phyloP scores from a whole-genome alignment of 305 asterid species.

The Fraxinus dipetala region DNA sequence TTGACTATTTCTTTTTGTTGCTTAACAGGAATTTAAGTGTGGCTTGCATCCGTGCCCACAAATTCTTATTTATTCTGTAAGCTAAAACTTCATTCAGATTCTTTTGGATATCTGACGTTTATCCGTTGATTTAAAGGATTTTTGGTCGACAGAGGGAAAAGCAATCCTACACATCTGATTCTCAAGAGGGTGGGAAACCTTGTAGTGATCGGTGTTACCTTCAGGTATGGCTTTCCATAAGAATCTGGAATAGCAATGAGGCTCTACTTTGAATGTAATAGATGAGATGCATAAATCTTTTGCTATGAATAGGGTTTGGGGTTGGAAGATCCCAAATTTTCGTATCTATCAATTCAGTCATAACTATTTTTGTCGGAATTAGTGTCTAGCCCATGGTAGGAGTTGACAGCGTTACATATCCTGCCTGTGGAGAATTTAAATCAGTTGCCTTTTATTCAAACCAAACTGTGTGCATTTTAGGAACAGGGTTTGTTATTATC shows the following conservation, averaged over 20 bases:
- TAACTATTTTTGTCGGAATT: neutral
- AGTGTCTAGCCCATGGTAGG: constrained; percentile 3
- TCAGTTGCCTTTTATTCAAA: constrained; percentile 12
- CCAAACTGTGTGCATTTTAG: neutral
- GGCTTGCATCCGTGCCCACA: constrained; percentile 94
- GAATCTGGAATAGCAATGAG: constrained; percentile 18
- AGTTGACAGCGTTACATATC: neutral
- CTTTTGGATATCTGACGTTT: constrained; percentile 18
- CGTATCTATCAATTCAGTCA: neutral
- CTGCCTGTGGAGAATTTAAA: neutral
- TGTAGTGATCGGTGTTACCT: constrained; percentile 84
- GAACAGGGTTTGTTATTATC: neutral
- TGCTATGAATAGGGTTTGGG: neutral
- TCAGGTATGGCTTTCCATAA: constrained; percentile 49
- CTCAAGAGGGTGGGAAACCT: constrained; percentile 69
- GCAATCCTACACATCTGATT: constrained; percentile 52
- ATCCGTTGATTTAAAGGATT: constrained; percentile 24
- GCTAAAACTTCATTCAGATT: constrained; percentile 28
- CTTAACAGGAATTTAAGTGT: constrained; percentile 80
- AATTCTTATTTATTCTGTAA: constrained; percentile 63
- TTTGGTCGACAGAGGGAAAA: constrained; percentile 63
- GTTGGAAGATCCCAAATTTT: neutral
- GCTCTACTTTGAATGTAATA: neutral
- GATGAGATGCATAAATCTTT: constrained; percentile 4
- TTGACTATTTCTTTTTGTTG: constrained; percentile 24